Conservation (phyloP, 441 rosid species). For the Codiaeum variegatum region DNA sequence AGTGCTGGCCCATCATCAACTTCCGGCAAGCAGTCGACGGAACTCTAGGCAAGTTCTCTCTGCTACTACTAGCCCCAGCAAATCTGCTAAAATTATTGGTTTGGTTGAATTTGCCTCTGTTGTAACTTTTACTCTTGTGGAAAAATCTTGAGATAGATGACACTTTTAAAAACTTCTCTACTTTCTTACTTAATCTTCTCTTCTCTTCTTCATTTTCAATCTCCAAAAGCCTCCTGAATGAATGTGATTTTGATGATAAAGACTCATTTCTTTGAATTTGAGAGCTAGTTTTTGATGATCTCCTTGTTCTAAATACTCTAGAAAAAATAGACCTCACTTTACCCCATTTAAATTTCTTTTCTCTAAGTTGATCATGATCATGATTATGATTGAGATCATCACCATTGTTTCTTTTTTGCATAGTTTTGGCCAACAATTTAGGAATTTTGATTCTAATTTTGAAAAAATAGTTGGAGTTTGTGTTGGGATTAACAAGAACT, state of each 20-base stretch:
- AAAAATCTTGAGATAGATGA: not conserved
- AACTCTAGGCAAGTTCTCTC: constrained; percentile 1
- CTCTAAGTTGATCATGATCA: constrained; percentile 2
- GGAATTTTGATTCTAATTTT: constrained; percentile 27
- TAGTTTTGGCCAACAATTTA: constrained; percentile 25
- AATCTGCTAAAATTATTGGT: not conserved
- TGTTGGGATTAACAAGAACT: not conserved
- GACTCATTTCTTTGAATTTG: constrained; percentile 6
- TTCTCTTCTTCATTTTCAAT: not conserved
- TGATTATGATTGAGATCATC: not conserved
- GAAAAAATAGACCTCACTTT: constrained; percentile 31
- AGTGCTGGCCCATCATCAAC: constrained; percentile 21
- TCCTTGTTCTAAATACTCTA: constrained; percentile 29
- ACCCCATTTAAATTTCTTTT: constrained; percentile 18
- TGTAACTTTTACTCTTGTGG: not conserved
- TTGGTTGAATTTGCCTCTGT: not conserved
- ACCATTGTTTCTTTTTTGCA: constrained; percentile 17
- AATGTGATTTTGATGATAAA: not conserved
- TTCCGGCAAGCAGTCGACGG: constrained; percentile 24
- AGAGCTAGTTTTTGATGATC: constrained; percentile 1
- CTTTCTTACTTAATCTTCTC: not conserved
- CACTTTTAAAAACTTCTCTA: not conserved
- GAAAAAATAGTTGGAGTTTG: constrained; percentile 13
- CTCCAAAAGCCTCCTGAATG: not conserved
- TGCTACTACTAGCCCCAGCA: not conserved